A percentile compares a stretch with the other conserved stretches of the same genome.
Evolutionary conservation across 257 asterid species (phyloP).

Genomic region (Leptodermis oblonga): DNA sequence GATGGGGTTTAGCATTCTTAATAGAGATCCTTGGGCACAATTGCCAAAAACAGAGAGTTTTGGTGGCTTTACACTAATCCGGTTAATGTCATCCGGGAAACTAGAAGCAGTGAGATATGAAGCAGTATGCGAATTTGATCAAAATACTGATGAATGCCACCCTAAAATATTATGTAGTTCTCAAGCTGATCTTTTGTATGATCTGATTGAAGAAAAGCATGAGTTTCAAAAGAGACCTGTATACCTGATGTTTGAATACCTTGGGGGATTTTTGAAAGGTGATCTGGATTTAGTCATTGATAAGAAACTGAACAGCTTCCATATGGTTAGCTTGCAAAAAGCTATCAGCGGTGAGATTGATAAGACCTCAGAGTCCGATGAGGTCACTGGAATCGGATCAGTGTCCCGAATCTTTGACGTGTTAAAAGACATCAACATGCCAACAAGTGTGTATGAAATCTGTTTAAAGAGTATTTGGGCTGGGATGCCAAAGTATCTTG

Average conservation of each 20-base stretch:
- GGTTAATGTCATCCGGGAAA: conserved; percentile 69
- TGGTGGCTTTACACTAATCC: conserved; percentile 55
- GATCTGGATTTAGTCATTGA: conserved; percentile 34
- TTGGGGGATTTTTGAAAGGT: conserved; percentile 44
- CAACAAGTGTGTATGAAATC: conserved; percentile 62
- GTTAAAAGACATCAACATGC: conserved; percentile 47
- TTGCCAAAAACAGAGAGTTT: conserved; percentile 28
- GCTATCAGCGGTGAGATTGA: conserved; percentile 38
- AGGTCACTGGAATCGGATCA: conserved; percentile 20
- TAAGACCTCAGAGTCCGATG: conserved; percentile 32
- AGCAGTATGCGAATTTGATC: conserved; percentile 43
- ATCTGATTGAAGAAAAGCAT: conserved; percentile 24
- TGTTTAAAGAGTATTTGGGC: conserved; percentile 45
- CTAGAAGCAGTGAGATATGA: conserved; percentile 61
- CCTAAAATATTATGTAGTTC: conserved; percentile 28
- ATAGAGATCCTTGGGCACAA: conserved; percentile 28
- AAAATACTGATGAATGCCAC: conserved; percentile 28
- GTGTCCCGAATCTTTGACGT: conserved; percentile 27
- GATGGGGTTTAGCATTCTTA: conserved; percentile 64
- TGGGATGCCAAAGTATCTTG: conserved; percentile 40
- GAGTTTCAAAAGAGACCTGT: conserved; percentile 25
- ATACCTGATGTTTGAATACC: conserved; percentile 43
- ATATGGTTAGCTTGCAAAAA: conserved; percentile 23
- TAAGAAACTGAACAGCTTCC: conserved; percentile 21
- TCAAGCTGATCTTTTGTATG: conserved; percentile 44